phyloP scores from a whole-genome alignment of 1,284 basidiomycete species.

The Cryptococcus floricola region DNA sequence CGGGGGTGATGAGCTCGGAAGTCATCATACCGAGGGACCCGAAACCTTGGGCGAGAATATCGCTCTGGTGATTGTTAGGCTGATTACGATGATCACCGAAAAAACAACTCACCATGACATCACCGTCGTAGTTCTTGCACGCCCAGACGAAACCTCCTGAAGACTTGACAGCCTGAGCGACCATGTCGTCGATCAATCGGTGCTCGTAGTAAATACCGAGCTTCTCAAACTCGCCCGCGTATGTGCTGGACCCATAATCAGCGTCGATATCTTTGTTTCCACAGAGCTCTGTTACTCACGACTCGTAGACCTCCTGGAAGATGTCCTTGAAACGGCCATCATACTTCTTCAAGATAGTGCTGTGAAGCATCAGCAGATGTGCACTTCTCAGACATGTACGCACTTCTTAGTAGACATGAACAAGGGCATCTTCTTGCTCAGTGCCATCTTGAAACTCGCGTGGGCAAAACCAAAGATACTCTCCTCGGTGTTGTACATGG shows the following conservation, averaged over 20 bases:
- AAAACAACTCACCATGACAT: conserved; percentile 58
- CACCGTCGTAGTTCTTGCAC: conserved; percentile 95
- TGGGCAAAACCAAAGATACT: conserved; percentile 94
- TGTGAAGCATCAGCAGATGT: conserved; percentile 6
- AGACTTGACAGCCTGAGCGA: conserved; percentile 94
- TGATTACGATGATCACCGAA: background rate
- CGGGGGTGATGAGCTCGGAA: conserved; percentile 91
- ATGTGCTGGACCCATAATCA: conserved; percentile 54
- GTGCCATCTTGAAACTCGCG: conserved; percentile 97
- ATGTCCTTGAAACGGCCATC: conserved; percentile 99
- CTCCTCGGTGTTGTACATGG: conserved; percentile 95
- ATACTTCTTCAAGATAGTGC: conserved; percentile 90
- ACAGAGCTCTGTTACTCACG: conserved; percentile 46
- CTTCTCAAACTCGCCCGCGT: conserved; percentile 77
- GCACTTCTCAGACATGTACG: conserved; percentile 4
- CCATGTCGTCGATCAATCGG: conserved; percentile 86
- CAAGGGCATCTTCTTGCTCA: conserved; percentile 86
- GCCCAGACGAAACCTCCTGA: conserved; percentile 97
- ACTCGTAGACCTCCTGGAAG: conserved; percentile 90
- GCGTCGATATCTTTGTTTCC: background rate
- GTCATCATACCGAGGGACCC: conserved; percentile 98
- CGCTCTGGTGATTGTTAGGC: conserved; percentile 56
- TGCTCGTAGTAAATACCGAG: conserved; percentile 94
- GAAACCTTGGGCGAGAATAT: conserved; percentile 84
- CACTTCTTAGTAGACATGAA: conserved; percentile 95